Evolutionary conservation across 768 basidiomycete species (phyloP), one percentile per base, ranked within the genome.

Genomic region (Rhodotorula sphaerocarpa): DNA sequence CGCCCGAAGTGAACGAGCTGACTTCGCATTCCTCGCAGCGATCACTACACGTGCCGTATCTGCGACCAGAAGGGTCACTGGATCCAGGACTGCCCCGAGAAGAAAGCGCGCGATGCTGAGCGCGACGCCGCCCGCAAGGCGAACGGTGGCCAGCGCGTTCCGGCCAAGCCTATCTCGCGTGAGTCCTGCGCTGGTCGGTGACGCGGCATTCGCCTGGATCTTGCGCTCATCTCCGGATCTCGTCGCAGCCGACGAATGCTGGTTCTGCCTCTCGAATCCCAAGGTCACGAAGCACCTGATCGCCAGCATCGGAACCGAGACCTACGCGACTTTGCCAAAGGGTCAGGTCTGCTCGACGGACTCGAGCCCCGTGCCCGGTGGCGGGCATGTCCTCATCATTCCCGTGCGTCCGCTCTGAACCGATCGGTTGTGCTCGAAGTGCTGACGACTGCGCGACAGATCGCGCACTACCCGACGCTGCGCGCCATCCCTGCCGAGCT

Each of bases 201-300:
- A 39, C 16, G 36, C 36, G 36, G 2, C 25, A 14, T 20, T 25
- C 21, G 30, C 16, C n/a, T 39, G 10, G 9, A 20, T 47, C n/a
- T 12, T n/a, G 21, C 2, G 3, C 27, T n/a, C 10, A 23, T 42
- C 33, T 57, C 44, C 50, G 14, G 12, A 31, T 34, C 30, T 12
- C 16, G 61, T 31, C 67, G 50, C 72, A 89, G 88, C 90, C 69
- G 87, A 87, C 59, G 88, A 91, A 74, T 96, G 93, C 75, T 97
- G 93, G 93, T 97, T 99, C 78, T 99, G 95, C 75, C 76, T 99
- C 56, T 92, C 90, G 45, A 96, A 96, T 73, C 92, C 93, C 1
- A 85, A 83, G 69, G 79, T 97, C 43, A 86, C 88, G 84, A 99
- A 97, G 77, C 89, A 97, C 72, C 83, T 97, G 66, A 92, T 99